A percentile compares a stretch with the other conserved stretches of the same genome.
Conservation (phyloP, 495 filamentous ascomycete genomes). For the Tuber magnatum region DNA sequence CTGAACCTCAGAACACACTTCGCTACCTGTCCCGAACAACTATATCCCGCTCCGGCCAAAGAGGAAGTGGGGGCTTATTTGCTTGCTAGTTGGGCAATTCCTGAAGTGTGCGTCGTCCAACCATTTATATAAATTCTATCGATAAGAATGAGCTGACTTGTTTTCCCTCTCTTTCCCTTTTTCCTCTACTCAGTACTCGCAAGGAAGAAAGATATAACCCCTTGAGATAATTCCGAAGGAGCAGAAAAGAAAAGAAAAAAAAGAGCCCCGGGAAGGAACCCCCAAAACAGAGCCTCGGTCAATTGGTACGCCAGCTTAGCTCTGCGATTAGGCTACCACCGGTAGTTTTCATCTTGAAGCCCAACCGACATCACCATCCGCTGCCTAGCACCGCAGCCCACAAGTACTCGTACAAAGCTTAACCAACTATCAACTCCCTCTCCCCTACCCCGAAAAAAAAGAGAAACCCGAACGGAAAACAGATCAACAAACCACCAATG, state of each 20-base stretch:
- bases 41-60: neutral
- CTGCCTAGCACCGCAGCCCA: neutral
- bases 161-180: neutral
- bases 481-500: constrained; percentile 10
- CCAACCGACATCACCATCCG: neutral
- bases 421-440: neutral
- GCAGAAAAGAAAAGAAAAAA: no score
- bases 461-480: neutral
- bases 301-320: neutral
- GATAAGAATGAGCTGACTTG: constrained; percentile 1
- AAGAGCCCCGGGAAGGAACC: neutral
- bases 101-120: constrained; percentile 1
- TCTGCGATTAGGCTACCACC: neutral
- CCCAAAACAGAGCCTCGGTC: neutral
- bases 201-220: neutral
- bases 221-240: neutral
- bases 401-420: neutral
- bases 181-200: neutral
- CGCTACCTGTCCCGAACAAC: neutral
- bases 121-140: neutral
- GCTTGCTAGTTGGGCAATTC: neutral
- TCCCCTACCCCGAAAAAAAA: neutral
- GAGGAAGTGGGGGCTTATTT: neutral
- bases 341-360: neutral
- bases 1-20: neutral